Evolutionary conservation across 306 rosid genomes (phyloP), one percentile per base, ranked within the genome.

Genomic region (Cicer pinnatifidum): DNA sequence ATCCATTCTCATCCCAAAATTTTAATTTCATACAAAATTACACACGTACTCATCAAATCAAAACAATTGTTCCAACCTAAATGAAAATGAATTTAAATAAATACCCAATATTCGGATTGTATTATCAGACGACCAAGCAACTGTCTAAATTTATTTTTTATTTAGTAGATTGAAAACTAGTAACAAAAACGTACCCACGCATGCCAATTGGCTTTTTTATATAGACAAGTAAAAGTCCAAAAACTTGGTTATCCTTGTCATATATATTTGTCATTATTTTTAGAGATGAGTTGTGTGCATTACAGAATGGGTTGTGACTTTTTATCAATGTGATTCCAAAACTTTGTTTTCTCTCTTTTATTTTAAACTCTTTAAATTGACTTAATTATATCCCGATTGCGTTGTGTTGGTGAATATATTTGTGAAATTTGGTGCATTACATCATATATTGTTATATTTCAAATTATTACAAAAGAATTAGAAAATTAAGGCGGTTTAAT

Each of bases 31-130:
- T 0, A 23, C 0, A 23, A 23, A 23, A 0, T 23, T 2, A 23
- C 33, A 2, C 0, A 0, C 0, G 0, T 2, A 23, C 33, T 0
- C 4, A 0, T 2, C 33, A 0, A 23, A 23, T 23, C 33, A 23
- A 23, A 23, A 23, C 0, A 23, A 23, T 23, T 23, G n/a, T 28
- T 28, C 0, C 28, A 0, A 28, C 4, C 33, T 28, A 28, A 28
- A 28, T 28, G 0, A 3, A 28, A 28, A 3, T 0, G 4, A 28
- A 28, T 28, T 28, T 3, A 28, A 2, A 28, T 28, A 3, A 28
- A 28, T 28, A 28, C 4, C 4, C 0, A 0, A 3, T 3, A 28
- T 28, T 0, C 33, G 0, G 0, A 3, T 28, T 28, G 4, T 28
- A 2, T 28, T 28, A 28, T 3, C 33, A 28, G 67, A 71, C 19